Conservation (phyloP, 805 yeast species). For the Starmerella stellata region DNA sequence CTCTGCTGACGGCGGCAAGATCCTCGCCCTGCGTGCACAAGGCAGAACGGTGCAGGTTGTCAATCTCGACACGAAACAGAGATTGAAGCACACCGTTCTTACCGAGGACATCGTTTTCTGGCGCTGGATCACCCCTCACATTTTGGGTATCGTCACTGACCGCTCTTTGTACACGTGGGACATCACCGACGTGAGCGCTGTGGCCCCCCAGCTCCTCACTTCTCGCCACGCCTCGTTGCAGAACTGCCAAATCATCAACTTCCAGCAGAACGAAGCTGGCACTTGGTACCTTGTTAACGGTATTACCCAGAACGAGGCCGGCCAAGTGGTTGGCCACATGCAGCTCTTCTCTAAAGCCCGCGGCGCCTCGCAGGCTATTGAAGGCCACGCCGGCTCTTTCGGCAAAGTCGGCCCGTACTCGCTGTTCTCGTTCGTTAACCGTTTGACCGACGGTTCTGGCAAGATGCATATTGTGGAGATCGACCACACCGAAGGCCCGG, state of each 20-base stretch:
- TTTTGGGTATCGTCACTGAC: constrained; percentile 71
- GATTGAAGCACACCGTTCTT: constrained; percentile 72
- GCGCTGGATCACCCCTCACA: constrained; percentile 69
- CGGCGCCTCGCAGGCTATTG: constrained; percentile 88
- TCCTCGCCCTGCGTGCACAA: constrained; percentile 85
- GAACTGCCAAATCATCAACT: constrained; percentile 76
- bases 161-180: constrained; percentile 63
- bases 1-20: constrained; percentile 31
- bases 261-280: constrained; percentile 58
- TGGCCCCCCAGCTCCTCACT: constrained; percentile 66
- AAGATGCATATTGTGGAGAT: constrained; percentile 86
- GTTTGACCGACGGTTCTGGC: constrained; percentile 57
- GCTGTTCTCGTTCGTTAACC: constrained; percentile 83
- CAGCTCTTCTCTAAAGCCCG: constrained; percentile 79
- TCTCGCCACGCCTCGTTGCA: constrained; percentile 61
- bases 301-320: constrained; percentile 70
- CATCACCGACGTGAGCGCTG: constrained; percentile 56
- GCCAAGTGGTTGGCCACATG: constrained; percentile 88
- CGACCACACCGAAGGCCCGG: constrained; percentile 79
- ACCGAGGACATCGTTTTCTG: constrained; percentile 83
- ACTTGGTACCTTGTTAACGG: constrained; percentile 95
- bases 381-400: constrained; percentile 91
- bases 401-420: constrained; percentile 54
- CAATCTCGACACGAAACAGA: constrained; percentile 69
- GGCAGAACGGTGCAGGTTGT: constrained; percentile 88